Conservation (phyloP, 2,329 filamentous ascomycete species). For the Ambrosiella cleistominuta region DNA sequence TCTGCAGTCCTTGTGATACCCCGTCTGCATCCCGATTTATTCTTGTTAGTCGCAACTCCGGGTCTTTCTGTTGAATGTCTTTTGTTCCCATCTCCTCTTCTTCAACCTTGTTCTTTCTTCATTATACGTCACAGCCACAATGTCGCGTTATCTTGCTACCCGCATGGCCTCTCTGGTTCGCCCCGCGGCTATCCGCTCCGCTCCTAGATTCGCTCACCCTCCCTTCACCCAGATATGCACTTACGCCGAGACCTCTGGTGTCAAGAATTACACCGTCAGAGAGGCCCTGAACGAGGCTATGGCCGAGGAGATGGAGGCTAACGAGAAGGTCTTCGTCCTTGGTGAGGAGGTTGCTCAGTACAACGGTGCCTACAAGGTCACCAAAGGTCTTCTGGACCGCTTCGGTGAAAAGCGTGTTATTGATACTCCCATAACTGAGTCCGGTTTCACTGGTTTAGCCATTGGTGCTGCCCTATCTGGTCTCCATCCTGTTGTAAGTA, state of each 20-base stretch:
- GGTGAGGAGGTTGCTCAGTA: constrained; percentile 99
- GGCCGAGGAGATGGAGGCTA: constrained; percentile 86
- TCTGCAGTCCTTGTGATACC: constrained; percentile 8
- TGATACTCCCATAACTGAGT: constrained; percentile 96
- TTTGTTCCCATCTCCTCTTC: constrained; percentile 1
- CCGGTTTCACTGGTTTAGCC: constrained; percentile 82
- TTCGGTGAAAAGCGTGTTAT: constrained; percentile 97
- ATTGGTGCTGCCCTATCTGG: constrained; percentile 90
- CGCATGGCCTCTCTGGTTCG: constrained; percentile 12
- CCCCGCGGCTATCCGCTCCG: constrained; percentile 8
- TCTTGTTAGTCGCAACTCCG: constrained; percentile 2
- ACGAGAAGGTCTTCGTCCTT: constrained; percentile 87
- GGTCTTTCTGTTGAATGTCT: not conserved
- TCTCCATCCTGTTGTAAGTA: constrained; percentile 75
- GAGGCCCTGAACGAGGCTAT: constrained; percentile 96
- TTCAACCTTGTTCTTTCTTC: constrained; percentile 3
- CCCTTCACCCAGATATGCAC: constrained; percentile 28
- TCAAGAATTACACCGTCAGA: constrained; percentile 90
- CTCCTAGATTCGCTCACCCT: constrained; percentile 11
- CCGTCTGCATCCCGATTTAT: constrained; percentile 6
- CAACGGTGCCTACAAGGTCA: constrained; percentile 99
- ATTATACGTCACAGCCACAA: constrained; percentile 3
- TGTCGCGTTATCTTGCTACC: constrained; percentile 13
- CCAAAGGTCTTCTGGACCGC: constrained; percentile 88
- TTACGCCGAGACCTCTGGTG: constrained; percentile 40